Conservation (phyloP, 495 filamentous ascomycete genomes). For the Penicillium longicatenatum region DNA sequence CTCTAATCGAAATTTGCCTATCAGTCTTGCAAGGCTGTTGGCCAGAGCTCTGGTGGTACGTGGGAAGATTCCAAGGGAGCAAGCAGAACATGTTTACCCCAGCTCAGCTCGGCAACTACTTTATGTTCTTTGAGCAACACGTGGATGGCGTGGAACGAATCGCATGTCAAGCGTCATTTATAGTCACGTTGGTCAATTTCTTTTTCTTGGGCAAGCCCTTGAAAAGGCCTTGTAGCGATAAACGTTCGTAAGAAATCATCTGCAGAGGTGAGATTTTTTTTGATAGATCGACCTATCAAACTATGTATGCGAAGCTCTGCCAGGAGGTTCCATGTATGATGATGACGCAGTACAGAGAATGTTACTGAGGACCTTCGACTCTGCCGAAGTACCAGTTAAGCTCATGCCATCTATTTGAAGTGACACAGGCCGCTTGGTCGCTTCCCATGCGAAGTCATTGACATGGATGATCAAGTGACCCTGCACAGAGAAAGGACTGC, state of each 20-base stretch:
- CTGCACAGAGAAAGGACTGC: background rate
- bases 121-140: constrained; percentile 5
- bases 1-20: constrained; percentile 16
- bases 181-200: constrained; percentile 5
- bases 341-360: background rate
- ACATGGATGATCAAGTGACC: background rate
- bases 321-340: constrained; percentile 20
- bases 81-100: constrained; percentile 8
- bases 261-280: constrained; percentile 14
- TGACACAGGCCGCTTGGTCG: background rate
- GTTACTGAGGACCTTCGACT: background rate
- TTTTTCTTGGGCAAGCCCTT: constrained; percentile 7
- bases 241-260: constrained; percentile 13
- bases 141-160: constrained; percentile 2
- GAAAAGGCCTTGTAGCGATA: constrained; percentile 6
- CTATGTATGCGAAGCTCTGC: constrained; percentile 46
- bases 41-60: constrained; percentile 6
- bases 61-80: constrained; percentile 5
- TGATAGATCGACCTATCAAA: constrained; percentile 42
- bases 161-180: constrained; percentile 1
- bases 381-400: background rate
- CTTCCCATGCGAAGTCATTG: background rate
- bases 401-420: background rate
- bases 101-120: constrained; percentile 6
- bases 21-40: constrained; percentile 26